Evolutionary conservation across 169 alveolate species (phyloP), one percentile per base, ranked within the genome.

Genomic region (Perkinsus chesapeaki): DNA sequence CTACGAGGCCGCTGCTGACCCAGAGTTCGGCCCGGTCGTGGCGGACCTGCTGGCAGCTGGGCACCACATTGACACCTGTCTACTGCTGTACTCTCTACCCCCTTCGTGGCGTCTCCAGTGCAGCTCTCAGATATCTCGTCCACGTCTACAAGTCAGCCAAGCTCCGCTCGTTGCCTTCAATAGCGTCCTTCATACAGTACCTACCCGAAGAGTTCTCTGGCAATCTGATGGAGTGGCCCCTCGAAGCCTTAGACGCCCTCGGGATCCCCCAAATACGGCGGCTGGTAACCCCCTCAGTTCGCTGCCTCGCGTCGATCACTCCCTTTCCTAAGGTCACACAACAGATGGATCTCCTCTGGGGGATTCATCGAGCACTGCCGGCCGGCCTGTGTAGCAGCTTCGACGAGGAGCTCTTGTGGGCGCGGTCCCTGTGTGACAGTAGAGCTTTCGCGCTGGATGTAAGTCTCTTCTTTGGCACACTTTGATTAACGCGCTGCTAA

Each of bases 261-360:
- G 82, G 82, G 23, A 60, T 60, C 23, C 82, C 82, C 27, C 82
- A 60, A 60, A 60, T 60, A 60, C 12, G 27, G 27, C 82, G 27
- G 12, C 31, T 60, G 82, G 82, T 60, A 60, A 27, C 31, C 82
- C 82, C 27, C 82, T 16, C 3, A 7, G 82, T 34, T n/a, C n/a
- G n/a, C 82, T 60, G 36, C 3, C 3, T 20, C 27, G 82, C 7
- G 3, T 7, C 27, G 82, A 0, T 3, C 12, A 34, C 12, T 60
- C 7, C 23, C 82, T 7, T 23, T 60, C 82, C 3, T 60, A 27
- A 60, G 82, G 82, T 60, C 37, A 0, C 82, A 1, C 82, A 60
- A 34, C 82, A 60, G 82, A 60, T 60, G 82, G 82, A 60, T 23
- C 82, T 60, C 82, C 82, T 60, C 82, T 60, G 82, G 82, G 82